Conservation (phyloP, 345 rosid species). For the Citrus mangshanensis region DNA sequence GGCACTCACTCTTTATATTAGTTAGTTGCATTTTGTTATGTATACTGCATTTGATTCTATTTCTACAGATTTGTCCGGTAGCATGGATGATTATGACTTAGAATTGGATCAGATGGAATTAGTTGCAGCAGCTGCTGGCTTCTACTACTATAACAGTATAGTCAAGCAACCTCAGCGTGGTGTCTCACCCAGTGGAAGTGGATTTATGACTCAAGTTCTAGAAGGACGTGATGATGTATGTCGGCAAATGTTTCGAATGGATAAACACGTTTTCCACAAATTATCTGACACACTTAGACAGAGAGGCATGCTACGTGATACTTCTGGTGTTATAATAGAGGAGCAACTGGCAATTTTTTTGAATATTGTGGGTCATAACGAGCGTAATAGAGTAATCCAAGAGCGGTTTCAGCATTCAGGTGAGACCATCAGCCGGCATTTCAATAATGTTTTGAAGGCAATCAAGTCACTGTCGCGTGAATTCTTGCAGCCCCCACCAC, state of each 20-base stretch:
- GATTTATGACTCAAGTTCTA: slow-evolving; percentile 53
- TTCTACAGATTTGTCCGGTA: slow-evolving; percentile 46
- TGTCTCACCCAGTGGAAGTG: slow-evolving; percentile 35
- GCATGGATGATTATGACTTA: slow-evolving; percentile 56
- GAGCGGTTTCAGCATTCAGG: slow-evolving; percentile 79
- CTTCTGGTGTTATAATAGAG: slow-evolving; percentile 67
- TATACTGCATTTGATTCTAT: slow-evolving; percentile 23
- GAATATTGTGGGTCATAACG: slow-evolving; percentile 69
- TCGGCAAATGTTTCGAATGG: slow-evolving; percentile 77
- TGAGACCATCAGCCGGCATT: slow-evolving; percentile 82
- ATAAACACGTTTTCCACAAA: slow-evolving; percentile 64
- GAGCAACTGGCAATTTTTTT: slow-evolving; percentile 78
- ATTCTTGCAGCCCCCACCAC: slow-evolving; percentile 44
- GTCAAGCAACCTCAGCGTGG: slow-evolving; percentile 37
- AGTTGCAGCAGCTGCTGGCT: slow-evolving; percentile 79
- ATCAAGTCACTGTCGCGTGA: slow-evolving; percentile 72
- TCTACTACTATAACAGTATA: slow-evolving; percentile 45
- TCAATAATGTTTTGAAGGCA: slow-evolving; percentile 75
- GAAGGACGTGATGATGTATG: slow-evolving; percentile 49
- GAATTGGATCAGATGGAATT: slow-evolving; percentile 85
- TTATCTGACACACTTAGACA: slow-evolving; percentile 48
- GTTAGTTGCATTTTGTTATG: slow-evolving; percentile 9
- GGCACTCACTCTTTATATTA: neutral
- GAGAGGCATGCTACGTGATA: slow-evolving; percentile 62
- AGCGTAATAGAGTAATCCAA: slow-evolving; percentile 77